These are phyloP conservation scores for Saccharomyces hybrid DNA, from an alignment of 1,139 yeast species.

Conservation along the genomic window DNA sequence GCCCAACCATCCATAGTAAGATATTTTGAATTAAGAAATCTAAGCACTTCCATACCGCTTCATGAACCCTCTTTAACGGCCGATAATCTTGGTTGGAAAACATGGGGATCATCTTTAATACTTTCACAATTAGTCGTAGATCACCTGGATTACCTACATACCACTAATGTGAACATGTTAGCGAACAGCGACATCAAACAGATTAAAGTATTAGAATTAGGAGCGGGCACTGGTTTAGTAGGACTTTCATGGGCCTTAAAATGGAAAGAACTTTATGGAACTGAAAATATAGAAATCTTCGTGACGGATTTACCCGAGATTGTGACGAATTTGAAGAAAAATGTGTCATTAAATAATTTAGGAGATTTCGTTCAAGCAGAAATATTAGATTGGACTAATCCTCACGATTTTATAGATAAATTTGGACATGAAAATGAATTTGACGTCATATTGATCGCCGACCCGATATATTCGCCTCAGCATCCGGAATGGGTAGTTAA, in stretches of 20 bases:
- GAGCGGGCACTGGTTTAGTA: constrained; percentile 89
- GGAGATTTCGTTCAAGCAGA: constrained; percentile 34
- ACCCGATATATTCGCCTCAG: constrained; percentile 76
- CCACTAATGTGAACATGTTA: constrained; percentile 34
- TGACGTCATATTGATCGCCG: constrained; percentile 65
- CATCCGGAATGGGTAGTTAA: constrained; percentile 71
- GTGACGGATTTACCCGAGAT: constrained; percentile 80
- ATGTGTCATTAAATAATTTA: constrained; percentile 46
- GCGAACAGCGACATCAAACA: constrained; percentile 35
- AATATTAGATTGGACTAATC: constrained; percentile 73
- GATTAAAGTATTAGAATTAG: constrained; percentile 56
- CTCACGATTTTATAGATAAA: constrained; percentile 35
- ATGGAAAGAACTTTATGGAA: constrained; percentile 20
- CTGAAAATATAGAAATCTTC: constrained; percentile 40
- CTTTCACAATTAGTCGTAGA: constrained; percentile 43
- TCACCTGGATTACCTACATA: constrained; percentile 11
- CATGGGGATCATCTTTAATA: constrained; percentile 90
- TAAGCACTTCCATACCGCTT: constrained; percentile 38
- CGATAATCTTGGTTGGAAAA: constrained; percentile 83
- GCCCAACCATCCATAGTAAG: constrained; percentile 71
- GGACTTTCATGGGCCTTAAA: constrained; percentile 55
- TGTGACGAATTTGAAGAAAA: constrained; percentile 54
- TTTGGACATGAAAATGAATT: constrained; percentile 33
- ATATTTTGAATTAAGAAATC: constrained; percentile 36
- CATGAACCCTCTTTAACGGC: constrained; percentile 81